These are phyloP conservation scores for Clavulina sp. DNA, from an alignment of 768 basidiomycete species.

Conservation along the genomic window DNA sequence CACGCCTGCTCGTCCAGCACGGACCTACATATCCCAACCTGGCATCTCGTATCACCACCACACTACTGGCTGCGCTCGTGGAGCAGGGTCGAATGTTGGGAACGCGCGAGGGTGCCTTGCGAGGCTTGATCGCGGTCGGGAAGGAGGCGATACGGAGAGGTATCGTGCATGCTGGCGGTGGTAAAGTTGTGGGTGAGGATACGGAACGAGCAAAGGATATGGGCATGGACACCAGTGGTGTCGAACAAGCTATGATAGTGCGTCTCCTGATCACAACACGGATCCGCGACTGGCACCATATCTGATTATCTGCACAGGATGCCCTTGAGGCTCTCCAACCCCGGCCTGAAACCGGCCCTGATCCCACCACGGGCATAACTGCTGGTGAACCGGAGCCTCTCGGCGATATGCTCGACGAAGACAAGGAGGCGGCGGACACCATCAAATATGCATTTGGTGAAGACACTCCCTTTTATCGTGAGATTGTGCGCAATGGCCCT, in stretches of 20 bases:
- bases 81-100: constrained; percentile 26
- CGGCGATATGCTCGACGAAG: constrained; percentile 30
- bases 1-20: constrained; percentile 62
- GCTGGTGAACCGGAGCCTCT: too few species aligned
- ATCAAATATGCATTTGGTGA: constrained; percentile 41
- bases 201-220: constrained; percentile 33
- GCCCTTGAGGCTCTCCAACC: constrained; percentile 44
- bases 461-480: constrained; percentile 42
- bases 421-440: constrained; percentile 29
- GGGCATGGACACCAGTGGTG: constrained; percentile 23
- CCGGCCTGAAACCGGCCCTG: constrained; percentile 32
- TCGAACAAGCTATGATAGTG: constrained; percentile 50
- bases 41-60: constrained; percentile 82
- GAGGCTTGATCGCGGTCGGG: constrained; percentile 70
- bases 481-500: constrained; percentile 34
- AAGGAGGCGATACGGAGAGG: constrained; percentile 74
- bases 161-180: constrained; percentile 63
- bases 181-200: constrained; percentile 40
- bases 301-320: constrained; percentile 25
- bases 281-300: background rate
- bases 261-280: constrained; percentile 10
- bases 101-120: constrained; percentile 77
- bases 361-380: constrained; percentile 16
- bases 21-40: constrained; percentile 80
- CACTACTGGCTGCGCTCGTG: constrained; percentile 72